Base-by-base conservation (phyloP, 2,329 filamentous ascomycete species). In the Didymella segeticola region DNA sequence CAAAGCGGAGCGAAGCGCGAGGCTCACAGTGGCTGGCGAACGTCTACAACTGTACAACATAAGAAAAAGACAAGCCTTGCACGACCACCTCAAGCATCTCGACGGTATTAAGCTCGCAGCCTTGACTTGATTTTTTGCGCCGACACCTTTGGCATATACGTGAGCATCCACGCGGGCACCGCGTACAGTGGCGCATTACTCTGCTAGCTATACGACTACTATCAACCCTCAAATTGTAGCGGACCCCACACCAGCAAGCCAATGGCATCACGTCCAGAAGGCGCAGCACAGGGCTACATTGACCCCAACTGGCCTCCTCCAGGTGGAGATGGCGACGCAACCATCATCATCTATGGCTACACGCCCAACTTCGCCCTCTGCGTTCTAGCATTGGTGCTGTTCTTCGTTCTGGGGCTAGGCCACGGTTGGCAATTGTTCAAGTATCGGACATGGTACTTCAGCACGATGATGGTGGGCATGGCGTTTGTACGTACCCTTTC, bases 301-400 rank as follows among this genome's bases (percentile, higher is more conserved):
- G 80, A 84, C 62, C 82, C 81, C 27, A 76, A 80, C 66, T 83
- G 80, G 51, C 79, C 81, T 34, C 81, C 79, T 39, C 80, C 80
- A 8, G 72, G 74, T 31, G 76, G 76, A 4, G 61, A 71, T 2
- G 75, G 76, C 63, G 79, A 83, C 63, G 79, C 79, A 1, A 69
- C 55, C 11, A 58, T 69, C 22, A 65, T 69, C 22, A 65, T 69
- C 42, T 65, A 68, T 41, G 70, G 81, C 0, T 77, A 78, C 26
- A 77, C 73, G 4, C 75, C 74, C 1, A 73, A 74, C 0, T 72
- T 80, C 2, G 53, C 75, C 0, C 68, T 73, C 0, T 73, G 78
- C 20, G 69, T 79, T 2, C 70, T 79, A 19, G 75, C 72, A 0
- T 75, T 73, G 2, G 75, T 76, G 59, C 71, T 80, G 19, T 70